Evolutionary conservation across 2,329 filamentous ascomycete species (phyloP), one percentile per base, ranked within the genome.

Genomic region (Penicillium sp.): DNA sequence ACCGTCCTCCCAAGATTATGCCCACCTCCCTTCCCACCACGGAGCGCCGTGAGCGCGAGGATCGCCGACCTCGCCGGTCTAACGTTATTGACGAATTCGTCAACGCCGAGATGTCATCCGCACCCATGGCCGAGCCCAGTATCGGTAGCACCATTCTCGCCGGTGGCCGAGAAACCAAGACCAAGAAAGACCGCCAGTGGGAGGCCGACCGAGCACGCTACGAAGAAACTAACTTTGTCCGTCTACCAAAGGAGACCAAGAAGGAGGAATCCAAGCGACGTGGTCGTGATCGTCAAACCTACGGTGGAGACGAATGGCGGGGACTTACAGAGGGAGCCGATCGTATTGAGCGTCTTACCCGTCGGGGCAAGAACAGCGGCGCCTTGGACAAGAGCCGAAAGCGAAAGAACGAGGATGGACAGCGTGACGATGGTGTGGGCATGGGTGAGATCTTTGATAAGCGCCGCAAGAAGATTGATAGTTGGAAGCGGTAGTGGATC

Each of bases 241-340:
- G 95, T 65, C 79, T 99, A 67, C 92, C 93, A 13, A 88, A 87
- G 68, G 85, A 90, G 74, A 90, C 87, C 77, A 98, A 96, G 82
- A 96, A 96, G 78, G 92, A 96, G 5, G 79, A 81, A 57, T 83
- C 86, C 48, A 88, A 90, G 79, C 86, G 84, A 72, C 74, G 75
- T 19, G 72, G 75, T 24, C 31, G 44, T 37, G 72, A 74, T 35
- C 71, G 74, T 33, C 68, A 68, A 55, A 87, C 81, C 75, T 97
- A 90, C 77, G 93, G 93, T 60, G 95, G 95, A 51, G 95, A 98
- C 76, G 95, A 98, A 71, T 98, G 92, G 91, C 85, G 88, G 62
- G 87, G 89, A 26, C 79, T 99, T 45, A 91, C 90, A 55, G 88
- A 93, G 71, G 91, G 92, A 8, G 85, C 93, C 51, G 91, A 96